Evolutionary conservation across 2,329 filamentous ascomycete species (phyloP).

Genomic region (Penicillium brevicompactum): DNA sequence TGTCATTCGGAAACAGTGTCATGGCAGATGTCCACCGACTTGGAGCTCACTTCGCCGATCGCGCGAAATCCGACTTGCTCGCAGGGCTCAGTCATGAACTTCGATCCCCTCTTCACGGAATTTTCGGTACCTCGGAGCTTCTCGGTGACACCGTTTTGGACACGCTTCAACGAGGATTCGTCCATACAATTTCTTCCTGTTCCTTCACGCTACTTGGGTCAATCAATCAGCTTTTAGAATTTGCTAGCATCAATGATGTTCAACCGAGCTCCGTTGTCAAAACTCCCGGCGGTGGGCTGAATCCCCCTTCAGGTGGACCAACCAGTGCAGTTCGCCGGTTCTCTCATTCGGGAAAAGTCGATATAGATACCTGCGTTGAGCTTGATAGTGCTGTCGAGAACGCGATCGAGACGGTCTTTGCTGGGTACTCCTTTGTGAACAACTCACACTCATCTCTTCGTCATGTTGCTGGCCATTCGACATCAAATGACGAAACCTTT

Average conservation of each 20-base stretch:
- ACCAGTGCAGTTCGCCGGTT: background rate
- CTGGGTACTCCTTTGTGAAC: conserved; percentile 13
- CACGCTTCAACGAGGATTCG: conserved; percentile 24
- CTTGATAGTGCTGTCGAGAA: conserved; percentile 15
- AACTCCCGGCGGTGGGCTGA: background rate
- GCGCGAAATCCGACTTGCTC: conserved; percentile 34
- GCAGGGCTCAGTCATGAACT: conserved; percentile 35
- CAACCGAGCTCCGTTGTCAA: background rate
- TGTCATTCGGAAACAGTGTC: conserved; percentile 28
- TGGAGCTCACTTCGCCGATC: conserved; percentile 24
- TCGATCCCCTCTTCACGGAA: conserved; percentile 35
- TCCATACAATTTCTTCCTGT: conserved; percentile 38
- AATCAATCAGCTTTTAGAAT: conserved; percentile 36
- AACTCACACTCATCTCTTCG: background rate
- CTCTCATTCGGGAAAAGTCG: background rate
- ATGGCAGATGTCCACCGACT: conserved; percentile 30
- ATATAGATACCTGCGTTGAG: conserved; percentile 10
- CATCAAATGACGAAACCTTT: background rate
- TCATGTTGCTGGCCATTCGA: background rate
- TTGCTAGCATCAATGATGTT: conserved; percentile 25
- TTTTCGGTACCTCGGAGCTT: conserved; percentile 29
- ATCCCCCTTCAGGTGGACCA: background rate
- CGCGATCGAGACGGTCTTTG: conserved; percentile 17
- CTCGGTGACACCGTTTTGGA: conserved; percentile 25
- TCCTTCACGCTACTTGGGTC: conserved; percentile 44